These are phyloP conservation scores for Akanthomyces lecanii DNA, from an alignment of 2,329 filamentous ascomycete genomes.

Conservation along the genomic window DNA sequence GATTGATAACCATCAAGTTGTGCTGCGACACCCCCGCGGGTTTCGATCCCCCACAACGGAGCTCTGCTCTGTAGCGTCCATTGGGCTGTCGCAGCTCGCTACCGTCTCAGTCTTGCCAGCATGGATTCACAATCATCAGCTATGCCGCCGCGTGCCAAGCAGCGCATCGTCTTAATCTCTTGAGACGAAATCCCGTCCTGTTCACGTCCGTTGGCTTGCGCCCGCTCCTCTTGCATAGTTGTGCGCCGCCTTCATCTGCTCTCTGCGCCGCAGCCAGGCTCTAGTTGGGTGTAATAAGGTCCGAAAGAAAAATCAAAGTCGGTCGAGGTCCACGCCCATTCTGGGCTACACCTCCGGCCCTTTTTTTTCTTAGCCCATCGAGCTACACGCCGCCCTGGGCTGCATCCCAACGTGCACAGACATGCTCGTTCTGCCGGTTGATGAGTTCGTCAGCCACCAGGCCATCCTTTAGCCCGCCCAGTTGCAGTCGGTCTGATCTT, in stretches of 20 bases:
- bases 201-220: constrained; percentile 10
- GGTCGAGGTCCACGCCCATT: constrained; percentile 9
- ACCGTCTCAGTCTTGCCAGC: constrained; percentile 12
- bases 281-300: neutral
- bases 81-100: constrained; percentile 8
- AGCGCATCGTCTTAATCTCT: constrained; percentile 10
- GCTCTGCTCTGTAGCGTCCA: constrained; percentile 1
- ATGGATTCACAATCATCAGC: neutral
- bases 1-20: neutral
- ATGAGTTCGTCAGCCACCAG: neutral
- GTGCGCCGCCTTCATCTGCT: neutral
- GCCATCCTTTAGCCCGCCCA: constrained; percentile 7
- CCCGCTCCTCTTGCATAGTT: constrained; percentile 1
- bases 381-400: constrained; percentile 3
- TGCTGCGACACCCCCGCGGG: constrained; percentile 10
- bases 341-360: constrained; percentile 7
- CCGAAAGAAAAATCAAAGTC: neutral
- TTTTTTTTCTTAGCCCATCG: constrained; percentile 1
- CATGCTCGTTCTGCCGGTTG: constrained; percentile 1
- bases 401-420: constrained; percentile 8
- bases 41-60: constrained; percentile 19
- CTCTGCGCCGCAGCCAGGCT: neutral
- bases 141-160: neutral
- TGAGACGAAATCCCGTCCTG: constrained; percentile 4
- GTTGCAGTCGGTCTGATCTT: constrained; percentile 13